Evolutionary conservation across 1,139 yeast genomes (phyloP), one percentile per base, ranked within the genome.

Genomic region (Chernovozyma sophiae-reginae): DNA sequence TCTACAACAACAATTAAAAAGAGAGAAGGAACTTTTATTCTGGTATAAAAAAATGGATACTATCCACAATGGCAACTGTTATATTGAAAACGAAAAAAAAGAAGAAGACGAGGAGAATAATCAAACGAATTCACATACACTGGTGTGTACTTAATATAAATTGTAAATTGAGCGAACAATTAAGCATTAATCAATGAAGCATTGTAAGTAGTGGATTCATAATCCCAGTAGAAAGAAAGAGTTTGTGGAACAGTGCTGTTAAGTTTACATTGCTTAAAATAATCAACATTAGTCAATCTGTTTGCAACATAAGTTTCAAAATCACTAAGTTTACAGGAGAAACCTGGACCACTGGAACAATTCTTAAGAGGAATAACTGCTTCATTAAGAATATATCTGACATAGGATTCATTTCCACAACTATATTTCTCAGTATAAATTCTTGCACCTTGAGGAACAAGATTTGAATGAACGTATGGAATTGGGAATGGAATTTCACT

Each of bases 281-380:
- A 52, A 40, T 49, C 42, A 30, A 42, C 42, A 16, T 48, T 48
- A n/a, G 41, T 44, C 35, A 57, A 42, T 43, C 58, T 51, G 16
- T 41, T 33, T 18, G 43, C 37, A 25, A 60, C 40, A 40, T 54
- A 56, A 5, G 43, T 30, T 39, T 52, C 51, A 40, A 44, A 58
- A 30, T 56, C 54, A 7, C 42, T 35, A 31, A 61, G 43, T 38
- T 51, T 44, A 39, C 68, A 62, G 2, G 65, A 55, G 42, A 60
- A 62, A 4, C 68, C 66, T 2, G 67, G 68, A 1, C 67, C 67
- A 30, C 45, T 39, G 27, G 56, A 47, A 39, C 62, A 58, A 19
- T 34, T 36, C 37, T 50, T 49, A 35, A 58, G 46, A 4, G 64
- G 62, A 20, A 45, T 37, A n/a, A 58, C 62, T 2, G 62, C 59